Conservation (phyloP, 2,329 filamentous ascomycete species). For the Ophiostoma triangulosporum region DNA sequence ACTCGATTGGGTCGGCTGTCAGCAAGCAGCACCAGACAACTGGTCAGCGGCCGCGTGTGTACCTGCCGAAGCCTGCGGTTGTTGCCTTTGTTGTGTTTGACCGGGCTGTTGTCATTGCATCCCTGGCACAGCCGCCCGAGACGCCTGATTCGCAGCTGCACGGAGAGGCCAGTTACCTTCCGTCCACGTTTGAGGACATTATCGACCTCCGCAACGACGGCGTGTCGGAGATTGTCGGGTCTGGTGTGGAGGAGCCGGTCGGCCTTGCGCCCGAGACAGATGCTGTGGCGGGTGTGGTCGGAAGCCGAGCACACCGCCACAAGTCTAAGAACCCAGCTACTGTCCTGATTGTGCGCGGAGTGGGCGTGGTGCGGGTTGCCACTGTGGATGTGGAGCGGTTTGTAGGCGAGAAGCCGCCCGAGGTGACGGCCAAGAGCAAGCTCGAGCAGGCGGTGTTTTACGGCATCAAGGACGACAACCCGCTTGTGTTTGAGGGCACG, state of each 20-base stretch:
- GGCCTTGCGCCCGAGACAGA: constrained; percentile 20
- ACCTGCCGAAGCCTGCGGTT: constrained; percentile 64
- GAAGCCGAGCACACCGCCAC: constrained; percentile 31
- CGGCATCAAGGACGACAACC: constrained; percentile 66
- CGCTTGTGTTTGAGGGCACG: constrained; percentile 68
- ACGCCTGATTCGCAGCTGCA: constrained; percentile 66
- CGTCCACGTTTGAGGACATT: constrained; percentile 69
- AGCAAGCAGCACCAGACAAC: constrained; percentile 24
- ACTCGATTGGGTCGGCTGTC: constrained; percentile 42
- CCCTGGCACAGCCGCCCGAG: constrained; percentile 52
- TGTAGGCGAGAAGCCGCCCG: constrained; percentile 40
- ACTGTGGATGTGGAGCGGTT: constrained; percentile 47
- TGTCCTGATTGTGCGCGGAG: constrained; percentile 49
- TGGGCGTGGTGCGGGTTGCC: constrained; percentile 46
- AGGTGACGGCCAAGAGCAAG: constrained; percentile 72
- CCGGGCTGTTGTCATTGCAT: constrained; percentile 63
- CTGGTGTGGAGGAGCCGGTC: constrained; percentile 48
- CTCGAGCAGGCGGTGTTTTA: constrained; percentile 93
- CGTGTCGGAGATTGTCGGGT: constrained; percentile 49
- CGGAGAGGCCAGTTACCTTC: constrained; percentile 45
- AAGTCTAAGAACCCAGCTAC: constrained; percentile 48
- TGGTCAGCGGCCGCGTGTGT: constrained; percentile 45
- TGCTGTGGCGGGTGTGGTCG: neutral
- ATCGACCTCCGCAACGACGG: constrained; percentile 61
- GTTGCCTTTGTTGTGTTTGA: constrained; percentile 75